Evolutionary conservation across 352 stramenopile genomes (phyloP).

Genomic region (Phytophthora fragariaefolia): DNA sequence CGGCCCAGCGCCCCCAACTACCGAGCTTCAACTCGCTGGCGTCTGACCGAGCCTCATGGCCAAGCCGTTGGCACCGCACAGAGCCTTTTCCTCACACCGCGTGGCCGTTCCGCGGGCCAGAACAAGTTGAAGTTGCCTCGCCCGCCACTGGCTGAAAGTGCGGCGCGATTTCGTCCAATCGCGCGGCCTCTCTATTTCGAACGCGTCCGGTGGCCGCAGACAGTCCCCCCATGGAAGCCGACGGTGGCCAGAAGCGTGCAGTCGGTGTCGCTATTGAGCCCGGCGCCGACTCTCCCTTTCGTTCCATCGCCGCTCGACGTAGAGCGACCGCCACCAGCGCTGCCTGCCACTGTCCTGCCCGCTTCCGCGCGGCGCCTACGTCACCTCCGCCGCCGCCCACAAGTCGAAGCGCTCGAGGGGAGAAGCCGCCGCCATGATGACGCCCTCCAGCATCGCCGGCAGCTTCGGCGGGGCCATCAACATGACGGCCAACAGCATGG

Average conservation of each 20-base stretch:
- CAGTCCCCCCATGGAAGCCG: neutral
- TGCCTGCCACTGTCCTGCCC: constrained; percentile 11
- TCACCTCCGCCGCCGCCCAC: neutral
- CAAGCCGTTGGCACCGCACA: no score
- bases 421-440: constrained; percentile 30
- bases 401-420: neutral
- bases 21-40: no score
- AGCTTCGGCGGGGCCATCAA: constrained; percentile 49
- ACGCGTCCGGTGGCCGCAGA: constrained; percentile 13
- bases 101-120: constrained; percentile 11
- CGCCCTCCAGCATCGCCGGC: constrained; percentile 49
- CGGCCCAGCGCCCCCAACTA: neutral
- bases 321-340: constrained; percentile 1
- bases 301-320: constrained; percentile 1
- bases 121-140: constrained; percentile 29
- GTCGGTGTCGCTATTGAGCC: constrained; percentile 20
- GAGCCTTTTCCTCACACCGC: no score
- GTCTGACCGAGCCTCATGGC: no score
- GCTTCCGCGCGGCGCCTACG: constrained; percentile 2
- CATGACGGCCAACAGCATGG: constrained; percentile 30
- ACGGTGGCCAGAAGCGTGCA: neutral
- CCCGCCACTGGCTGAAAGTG: constrained; percentile 9
- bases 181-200: constrained; percentile 13
- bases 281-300: constrained; percentile 1
- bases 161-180: constrained; percentile 26